Evolutionary conservation across 371 early-diverging fungal species (phyloP).

Genomic region (Mortierella sp.): DNA sequence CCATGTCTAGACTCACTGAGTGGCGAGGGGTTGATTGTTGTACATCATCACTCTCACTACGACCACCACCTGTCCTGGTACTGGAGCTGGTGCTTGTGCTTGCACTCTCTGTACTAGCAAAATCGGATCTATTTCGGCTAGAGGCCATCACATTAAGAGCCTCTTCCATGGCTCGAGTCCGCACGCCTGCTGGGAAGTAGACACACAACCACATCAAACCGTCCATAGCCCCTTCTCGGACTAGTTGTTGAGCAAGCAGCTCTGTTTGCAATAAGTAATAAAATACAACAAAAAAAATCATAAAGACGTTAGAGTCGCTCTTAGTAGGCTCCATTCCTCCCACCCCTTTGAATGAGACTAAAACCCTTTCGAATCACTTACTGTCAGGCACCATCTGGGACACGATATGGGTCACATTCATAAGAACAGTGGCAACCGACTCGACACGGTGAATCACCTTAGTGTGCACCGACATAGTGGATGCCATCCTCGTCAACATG

Average conservation of each 20-base stretch:
- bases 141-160: conserved; percentile 26
- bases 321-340: neutral
- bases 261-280: conserved; percentile 6
- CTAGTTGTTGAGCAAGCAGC: conserved; percentile 31
- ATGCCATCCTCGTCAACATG: conserved; percentile 21
- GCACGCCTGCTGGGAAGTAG: conserved; percentile 44
- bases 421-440: conserved; percentile 24
- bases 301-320: neutral
- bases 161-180: conserved; percentile 41
- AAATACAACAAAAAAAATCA: neutral
- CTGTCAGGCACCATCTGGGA: conserved; percentile 44
- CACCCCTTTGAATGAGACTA: neutral
- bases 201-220: conserved; percentile 43
- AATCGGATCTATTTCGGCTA: neutral
- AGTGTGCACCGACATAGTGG: conserved; percentile 23
- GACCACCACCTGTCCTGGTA: neutral
- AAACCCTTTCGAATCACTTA: conserved; percentile 23
- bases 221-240: conserved; percentile 39
- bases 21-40: too few relatives aligned
- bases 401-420: conserved; percentile 43
- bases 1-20: neutral
- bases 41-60: neutral
- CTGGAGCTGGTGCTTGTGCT: neutral
- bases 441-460: conserved; percentile 31
- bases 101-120: neutral